Evolutionary conservation across 257 asterid species (phyloP).

Genomic region (Solanum chilense): DNA sequence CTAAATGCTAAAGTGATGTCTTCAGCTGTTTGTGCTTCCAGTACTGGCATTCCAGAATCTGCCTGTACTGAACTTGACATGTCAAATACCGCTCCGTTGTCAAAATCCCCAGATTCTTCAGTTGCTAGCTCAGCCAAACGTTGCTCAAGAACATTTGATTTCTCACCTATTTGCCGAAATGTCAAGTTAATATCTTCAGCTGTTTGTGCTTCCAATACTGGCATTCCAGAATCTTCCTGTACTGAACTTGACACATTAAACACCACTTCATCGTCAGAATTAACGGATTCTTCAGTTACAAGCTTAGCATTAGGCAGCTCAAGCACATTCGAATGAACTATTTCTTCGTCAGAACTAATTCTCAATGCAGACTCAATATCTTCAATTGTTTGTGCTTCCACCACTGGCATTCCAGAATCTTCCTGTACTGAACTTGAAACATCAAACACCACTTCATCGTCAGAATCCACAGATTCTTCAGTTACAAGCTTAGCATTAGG

Average conservation of each 20-base stretch:
- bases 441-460: not conserved
- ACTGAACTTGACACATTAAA: not conserved
- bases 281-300: not conserved
- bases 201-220: not conserved
- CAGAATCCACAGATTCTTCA: not conserved
- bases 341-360: slow-evolving; percentile 4
- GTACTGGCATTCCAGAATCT: slow-evolving; percentile 10
- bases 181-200: not conserved
- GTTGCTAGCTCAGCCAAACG: not conserved
- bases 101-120: not conserved
- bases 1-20: slow-evolving; percentile 3
- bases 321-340: not conserved
- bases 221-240: not conserved
- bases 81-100: not conserved
- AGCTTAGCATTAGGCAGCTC: not conserved
- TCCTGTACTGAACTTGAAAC: not conserved
- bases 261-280: not conserved
- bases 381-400: slow-evolving; percentile 19
- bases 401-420: slow-evolving; percentile 8
- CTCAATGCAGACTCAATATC: slow-evolving; percentile 13
- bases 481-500: not conserved
- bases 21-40: slow-evolving; percentile 18
- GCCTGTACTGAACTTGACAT: not conserved
- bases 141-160: not conserved
- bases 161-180: not conserved